Conservation (phyloP, 768 basidiomycete species). For the Trametes maxima region DNA sequence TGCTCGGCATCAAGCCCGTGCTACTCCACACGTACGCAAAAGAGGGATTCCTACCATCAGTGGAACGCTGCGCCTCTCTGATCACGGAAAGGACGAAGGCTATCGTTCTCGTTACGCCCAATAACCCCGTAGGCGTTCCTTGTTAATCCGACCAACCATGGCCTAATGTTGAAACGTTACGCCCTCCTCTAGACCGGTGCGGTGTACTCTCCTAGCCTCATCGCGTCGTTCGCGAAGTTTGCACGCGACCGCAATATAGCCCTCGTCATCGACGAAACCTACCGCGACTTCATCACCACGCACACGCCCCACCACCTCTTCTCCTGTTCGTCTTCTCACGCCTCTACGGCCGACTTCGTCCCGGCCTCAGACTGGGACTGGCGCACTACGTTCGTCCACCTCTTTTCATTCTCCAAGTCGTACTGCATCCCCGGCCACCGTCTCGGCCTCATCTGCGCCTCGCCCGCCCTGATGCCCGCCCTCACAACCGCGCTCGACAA, state of each 20-base stretch:
- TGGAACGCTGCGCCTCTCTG: constrained; percentile 48
- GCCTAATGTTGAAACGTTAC: neutral
- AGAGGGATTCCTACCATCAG: constrained; percentile 63
- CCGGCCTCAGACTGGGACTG: constrained; percentile 42
- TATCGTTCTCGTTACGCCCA: constrained; percentile 76
- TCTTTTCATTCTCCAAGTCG: constrained; percentile 83
- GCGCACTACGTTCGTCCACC: constrained; percentile 63
- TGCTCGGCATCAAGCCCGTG: constrained; percentile 62
- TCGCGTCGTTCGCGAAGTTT: constrained; percentile 61
- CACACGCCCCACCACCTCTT: constrained; percentile 62
- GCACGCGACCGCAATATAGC: constrained; percentile 58
- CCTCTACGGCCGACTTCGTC: neutral
- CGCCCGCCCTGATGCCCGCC: constrained; percentile 53
- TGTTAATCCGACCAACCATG: neutral
- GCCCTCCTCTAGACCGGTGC: constrained; percentile 59
- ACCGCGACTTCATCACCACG: constrained; percentile 69
- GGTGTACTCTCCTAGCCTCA: constrained; percentile 57
- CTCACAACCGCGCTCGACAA: constrained; percentile 71
- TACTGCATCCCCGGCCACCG: constrained; percentile 84
- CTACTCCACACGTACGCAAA: constrained; percentile 52
- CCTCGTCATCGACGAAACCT: constrained; percentile 86
- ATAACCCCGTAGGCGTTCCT: constrained; percentile 57
- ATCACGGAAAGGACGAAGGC: constrained; percentile 64
- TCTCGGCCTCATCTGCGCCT: constrained; percentile 70
- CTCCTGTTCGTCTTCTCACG: constrained; percentile 19